phyloP scores from a whole-genome alignment of 306 rosid species.

The Cucumis melo region DNA sequence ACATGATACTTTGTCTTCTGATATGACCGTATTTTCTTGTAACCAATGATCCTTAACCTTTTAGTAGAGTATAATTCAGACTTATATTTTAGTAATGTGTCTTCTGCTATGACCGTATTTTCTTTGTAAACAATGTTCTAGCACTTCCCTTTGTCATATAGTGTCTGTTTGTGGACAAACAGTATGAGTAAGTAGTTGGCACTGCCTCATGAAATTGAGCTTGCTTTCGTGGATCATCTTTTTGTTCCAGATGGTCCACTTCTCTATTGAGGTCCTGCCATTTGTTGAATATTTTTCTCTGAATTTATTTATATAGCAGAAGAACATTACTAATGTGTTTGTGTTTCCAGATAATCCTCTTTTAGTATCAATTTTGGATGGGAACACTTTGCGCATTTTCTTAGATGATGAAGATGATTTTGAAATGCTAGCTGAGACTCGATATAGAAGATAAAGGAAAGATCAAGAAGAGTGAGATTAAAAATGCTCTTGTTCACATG shows the following conservation, averaged over 20 bases:
- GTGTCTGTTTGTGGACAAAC: not conserved
- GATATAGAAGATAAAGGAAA: conserved; percentile 86
- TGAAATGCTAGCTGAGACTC: conserved; percentile 78
- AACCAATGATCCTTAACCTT: not conserved
- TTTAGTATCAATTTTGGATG: conserved; percentile 70
- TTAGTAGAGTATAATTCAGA: not conserved
- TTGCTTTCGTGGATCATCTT: not conserved
- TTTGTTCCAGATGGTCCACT: not conserved
- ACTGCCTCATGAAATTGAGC: not conserved
- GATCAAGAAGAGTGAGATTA: conserved; percentile 56
- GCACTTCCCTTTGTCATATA: not conserved
- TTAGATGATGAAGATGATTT: conserved; percentile 95
- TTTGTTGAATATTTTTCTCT: not conserved
- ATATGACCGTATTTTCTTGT: too few relatives aligned
- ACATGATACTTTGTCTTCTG: too few relatives aligned
- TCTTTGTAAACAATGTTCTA: not conserved
- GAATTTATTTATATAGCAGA: not conserved
- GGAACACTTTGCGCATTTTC: conserved; percentile 42
- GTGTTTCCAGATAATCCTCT: conserved; percentile 56
- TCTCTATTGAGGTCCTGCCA: not conserved
- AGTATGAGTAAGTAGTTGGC: not conserved
- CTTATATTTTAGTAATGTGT: not conserved
- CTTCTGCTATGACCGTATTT: not conserved
- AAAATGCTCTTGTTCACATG: conserved; percentile 66
- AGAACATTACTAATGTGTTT: not conserved